Evolutionary conservation across 2,329 filamentous ascomycete species (phyloP).

Genomic region (Plenodomus biglobosus): DNA sequence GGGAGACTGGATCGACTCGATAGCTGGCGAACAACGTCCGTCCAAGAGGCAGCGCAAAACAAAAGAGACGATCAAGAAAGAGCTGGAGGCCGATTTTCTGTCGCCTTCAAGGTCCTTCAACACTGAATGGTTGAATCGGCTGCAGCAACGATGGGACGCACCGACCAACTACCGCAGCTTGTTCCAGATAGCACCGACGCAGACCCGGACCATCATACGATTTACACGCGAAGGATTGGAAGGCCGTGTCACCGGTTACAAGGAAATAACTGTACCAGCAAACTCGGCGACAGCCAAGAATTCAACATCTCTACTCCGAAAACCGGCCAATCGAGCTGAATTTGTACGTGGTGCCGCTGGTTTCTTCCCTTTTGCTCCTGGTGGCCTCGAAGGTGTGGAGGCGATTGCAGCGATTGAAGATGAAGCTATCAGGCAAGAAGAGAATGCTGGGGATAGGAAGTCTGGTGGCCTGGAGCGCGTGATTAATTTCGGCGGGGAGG

Average conservation of each 20-base stretch:
- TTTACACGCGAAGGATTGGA: conserved; percentile 91
- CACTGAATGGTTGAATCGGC: conserved; percentile 78
- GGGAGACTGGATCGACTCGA: conserved; percentile 57
- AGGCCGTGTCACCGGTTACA: conserved; percentile 89
- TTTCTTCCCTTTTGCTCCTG: conserved; percentile 91
- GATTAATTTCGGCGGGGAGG: conserved; percentile 77
- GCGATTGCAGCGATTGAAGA: conserved; percentile 83
- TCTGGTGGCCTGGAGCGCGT: conserved; percentile 71
- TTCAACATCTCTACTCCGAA: conserved; percentile 83
- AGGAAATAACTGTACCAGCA: conserved; percentile 88
- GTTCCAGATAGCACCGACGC: conserved; percentile 84
- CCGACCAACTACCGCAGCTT: conserved; percentile 79
- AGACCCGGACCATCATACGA: conserved; percentile 90
- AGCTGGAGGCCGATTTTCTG: conserved; percentile 76
- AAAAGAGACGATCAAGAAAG: conserved; percentile 64
- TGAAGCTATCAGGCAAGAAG: conserved; percentile 61
- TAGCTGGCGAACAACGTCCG: conserved; percentile 58
- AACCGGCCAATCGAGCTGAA: conserved; percentile 82
- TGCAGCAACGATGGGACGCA: conserved; percentile 89
- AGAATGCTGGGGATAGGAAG: conserved; percentile 44
- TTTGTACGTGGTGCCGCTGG: conserved; percentile 92
- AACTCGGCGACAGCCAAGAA: conserved; percentile 92
- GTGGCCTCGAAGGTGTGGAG: conserved; percentile 83
- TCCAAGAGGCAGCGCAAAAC: conserved; percentile 58
- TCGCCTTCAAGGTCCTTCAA: conserved; percentile 79